These are phyloP conservation scores for Penicillium odoratum DNA, from an alignment of 495 filamentous ascomycete genomes.

Conservation along the genomic window DNA sequence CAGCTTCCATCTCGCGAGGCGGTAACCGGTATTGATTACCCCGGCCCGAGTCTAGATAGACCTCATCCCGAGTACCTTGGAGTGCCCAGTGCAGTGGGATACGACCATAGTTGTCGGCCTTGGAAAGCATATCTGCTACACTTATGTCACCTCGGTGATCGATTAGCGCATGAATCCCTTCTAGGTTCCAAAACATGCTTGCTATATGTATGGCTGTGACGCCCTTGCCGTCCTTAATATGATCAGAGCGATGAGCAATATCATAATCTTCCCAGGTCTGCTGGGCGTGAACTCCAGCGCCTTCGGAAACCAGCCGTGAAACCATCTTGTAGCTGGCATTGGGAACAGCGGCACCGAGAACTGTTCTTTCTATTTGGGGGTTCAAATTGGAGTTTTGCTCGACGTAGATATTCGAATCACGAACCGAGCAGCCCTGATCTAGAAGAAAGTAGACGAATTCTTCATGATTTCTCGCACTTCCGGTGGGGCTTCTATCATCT, in stretches of 20 bases:
- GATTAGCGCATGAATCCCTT: neutral
- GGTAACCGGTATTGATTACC: neutral
- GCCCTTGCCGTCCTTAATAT: neutral
- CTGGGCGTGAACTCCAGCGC: constrained; percentile 1
- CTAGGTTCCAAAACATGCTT: neutral
- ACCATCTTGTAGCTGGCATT: constrained; percentile 2
- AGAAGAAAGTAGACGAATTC: neutral
- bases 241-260: too few relatives aligned
- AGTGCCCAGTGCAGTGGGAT: neutral
- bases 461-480: neutral
- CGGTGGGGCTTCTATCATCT: too few relatives aligned
- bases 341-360: constrained; percentile 3
- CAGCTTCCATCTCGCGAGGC: neutral
- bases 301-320: constrained; percentile 4
- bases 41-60: neutral
- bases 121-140: neutral
- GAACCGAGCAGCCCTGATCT: neutral
- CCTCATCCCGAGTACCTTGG: too few relatives aligned
- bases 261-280: too few relatives aligned
- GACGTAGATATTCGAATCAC: neutral
- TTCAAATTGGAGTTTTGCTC: neutral
- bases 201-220: neutral
- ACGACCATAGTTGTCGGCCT: neutral
- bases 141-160: neutral
- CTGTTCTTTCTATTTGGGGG: neutral